These are phyloP conservation scores for Pisolithus microcarpus DNA, from an alignment of 768 basidiomycete species.

Conservation along the genomic window DNA sequence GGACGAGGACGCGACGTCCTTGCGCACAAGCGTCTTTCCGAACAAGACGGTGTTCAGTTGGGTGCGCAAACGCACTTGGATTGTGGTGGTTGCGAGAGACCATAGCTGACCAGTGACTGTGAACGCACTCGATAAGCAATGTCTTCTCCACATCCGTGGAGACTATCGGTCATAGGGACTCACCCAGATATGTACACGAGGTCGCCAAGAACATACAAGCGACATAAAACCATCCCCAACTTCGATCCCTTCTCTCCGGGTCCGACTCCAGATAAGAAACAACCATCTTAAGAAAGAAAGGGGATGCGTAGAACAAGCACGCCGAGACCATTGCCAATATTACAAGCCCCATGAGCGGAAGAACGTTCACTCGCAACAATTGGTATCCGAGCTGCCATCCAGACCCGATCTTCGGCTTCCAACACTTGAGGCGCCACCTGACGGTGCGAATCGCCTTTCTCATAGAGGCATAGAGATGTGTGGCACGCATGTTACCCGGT, in stretches of 20 bases:
- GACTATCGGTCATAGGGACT: slow-evolving; percentile 10
- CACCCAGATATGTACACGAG: slow-evolving; percentile 37
- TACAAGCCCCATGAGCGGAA: slow-evolving; percentile 35
- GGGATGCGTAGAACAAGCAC: slow-evolving; percentile 54
- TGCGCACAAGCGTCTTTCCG: slow-evolving; percentile 79
- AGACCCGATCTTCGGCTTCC: slow-evolving; percentile 53
- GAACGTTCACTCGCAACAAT: slow-evolving; percentile 50
- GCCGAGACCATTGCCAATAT: slow-evolving; percentile 51
- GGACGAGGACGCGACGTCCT: slow-evolving; percentile 71
- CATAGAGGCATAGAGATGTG: slow-evolving; percentile 60
- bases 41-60: slow-evolving; percentile 83
- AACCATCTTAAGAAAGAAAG: slow-evolving; percentile 55
- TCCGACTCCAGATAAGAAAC: slow-evolving; percentile 63
- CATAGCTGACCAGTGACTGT: slow-evolving; percentile 64
- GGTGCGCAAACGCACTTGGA: slow-evolving; percentile 64
- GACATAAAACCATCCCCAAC: slow-evolving; percentile 74
- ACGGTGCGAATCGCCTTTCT: slow-evolving; percentile 45
- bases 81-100: slow-evolving; percentile 58
- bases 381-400: slow-evolving; percentile 61
- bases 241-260: slow-evolving; percentile 42
- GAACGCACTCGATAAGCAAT: slow-evolving; percentile 4
- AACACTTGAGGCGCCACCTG: slow-evolving; percentile 45
- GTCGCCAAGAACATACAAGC: slow-evolving; percentile 44
- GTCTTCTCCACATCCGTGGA: neutral
- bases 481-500: slow-evolving; percentile 62